Evolutionary conservation across 2,329 filamentous ascomycete genomes (phyloP).

Genomic region (Aspergillus sclerotialis): DNA sequence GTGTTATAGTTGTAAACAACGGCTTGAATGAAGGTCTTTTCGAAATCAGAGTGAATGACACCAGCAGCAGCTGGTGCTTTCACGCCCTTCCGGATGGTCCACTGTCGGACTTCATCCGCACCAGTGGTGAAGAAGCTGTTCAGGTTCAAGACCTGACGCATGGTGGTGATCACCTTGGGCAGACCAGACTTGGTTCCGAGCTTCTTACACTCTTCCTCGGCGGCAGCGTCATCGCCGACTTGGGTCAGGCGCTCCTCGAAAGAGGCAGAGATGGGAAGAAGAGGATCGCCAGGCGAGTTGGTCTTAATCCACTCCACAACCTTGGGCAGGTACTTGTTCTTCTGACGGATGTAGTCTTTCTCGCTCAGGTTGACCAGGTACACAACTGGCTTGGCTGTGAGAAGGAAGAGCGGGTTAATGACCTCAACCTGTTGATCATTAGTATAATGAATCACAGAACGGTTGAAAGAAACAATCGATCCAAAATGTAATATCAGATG

Average conservation of each 20-base stretch:
- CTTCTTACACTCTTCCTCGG: slow-evolving; percentile 78
- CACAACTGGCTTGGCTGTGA: slow-evolving; percentile 94
- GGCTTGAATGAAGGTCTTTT: slow-evolving; percentile 98
- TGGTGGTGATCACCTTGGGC: slow-evolving; percentile 84
- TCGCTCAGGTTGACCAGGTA: slow-evolving; percentile 96
- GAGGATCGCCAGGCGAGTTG: slow-evolving; percentile 76
- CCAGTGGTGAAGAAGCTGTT: slow-evolving; percentile 97
- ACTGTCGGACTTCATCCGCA: slow-evolving; percentile 92
- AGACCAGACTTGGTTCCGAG: slow-evolving; percentile 80
- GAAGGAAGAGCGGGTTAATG: slow-evolving; percentile 92
- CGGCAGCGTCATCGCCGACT: slow-evolving; percentile 70
- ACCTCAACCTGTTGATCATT: slow-evolving; percentile 67
- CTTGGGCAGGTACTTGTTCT: slow-evolving; percentile 97
- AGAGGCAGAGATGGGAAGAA: slow-evolving; percentile 86
- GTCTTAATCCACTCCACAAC: slow-evolving; percentile 94
- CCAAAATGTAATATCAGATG: slow-evolving; percentile 51
- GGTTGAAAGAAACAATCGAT: slow-evolving; percentile 10
- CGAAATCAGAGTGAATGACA: slow-evolving; percentile 95
- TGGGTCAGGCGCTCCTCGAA: slow-evolving; percentile 87
- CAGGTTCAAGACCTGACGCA: slow-evolving; percentile 86
- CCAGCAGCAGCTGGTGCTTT: slow-evolving; percentile 97
- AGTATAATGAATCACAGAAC: slow-evolving; percentile 11
- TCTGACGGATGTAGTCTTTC: slow-evolving; percentile 94
- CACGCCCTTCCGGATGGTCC: slow-evolving; percentile 91
- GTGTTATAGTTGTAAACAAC: slow-evolving; percentile 84